Conservation (phyloP, 2,329 filamentous ascomycete species). For the Allantophomopsis lycopodina region DNA sequence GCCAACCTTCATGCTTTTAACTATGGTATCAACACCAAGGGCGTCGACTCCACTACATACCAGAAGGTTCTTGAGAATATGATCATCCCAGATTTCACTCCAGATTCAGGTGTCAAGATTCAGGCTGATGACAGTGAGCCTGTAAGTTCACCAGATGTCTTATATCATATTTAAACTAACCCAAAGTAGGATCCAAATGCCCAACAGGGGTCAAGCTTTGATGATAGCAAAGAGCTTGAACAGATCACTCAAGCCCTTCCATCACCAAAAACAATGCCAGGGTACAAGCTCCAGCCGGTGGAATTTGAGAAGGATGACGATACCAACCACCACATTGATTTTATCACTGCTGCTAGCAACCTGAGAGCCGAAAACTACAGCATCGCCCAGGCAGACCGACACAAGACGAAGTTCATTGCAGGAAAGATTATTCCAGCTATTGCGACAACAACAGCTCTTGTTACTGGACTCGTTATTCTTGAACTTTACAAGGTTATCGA, state of each 20-base stretch:
- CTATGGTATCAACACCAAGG: slow-evolving; percentile 86
- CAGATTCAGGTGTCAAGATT: slow-evolving; percentile 85
- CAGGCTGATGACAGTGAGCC: slow-evolving; percentile 93
- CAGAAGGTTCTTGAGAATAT: slow-evolving; percentile 74
- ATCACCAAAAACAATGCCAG: slow-evolving; percentile 64
- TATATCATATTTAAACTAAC: background rate
- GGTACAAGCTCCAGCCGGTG: slow-evolving; percentile 80
- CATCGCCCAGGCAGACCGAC: slow-evolving; percentile 79
- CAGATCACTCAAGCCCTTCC: slow-evolving; percentile 63
- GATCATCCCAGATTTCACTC: slow-evolving; percentile 90
- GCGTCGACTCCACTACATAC: slow-evolving; percentile 57
- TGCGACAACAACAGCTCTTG: slow-evolving; percentile 89
- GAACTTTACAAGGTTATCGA: slow-evolving; percentile 96
- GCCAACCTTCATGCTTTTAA: slow-evolving; percentile 96
- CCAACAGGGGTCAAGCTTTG: slow-evolving; percentile 34
- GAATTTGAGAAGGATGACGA: slow-evolving; percentile 99
- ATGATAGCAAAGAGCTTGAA: slow-evolving; percentile 65
- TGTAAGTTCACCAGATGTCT: slow-evolving; percentile 26
- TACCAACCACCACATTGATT: slow-evolving; percentile 95
- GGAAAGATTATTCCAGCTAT: slow-evolving; percentile 99
- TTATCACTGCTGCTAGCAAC: slow-evolving; percentile 95
- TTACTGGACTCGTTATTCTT: slow-evolving; percentile 83
- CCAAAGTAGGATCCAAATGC: slow-evolving; percentile 60
- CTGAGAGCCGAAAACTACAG: slow-evolving; percentile 96
- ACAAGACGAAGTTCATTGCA: slow-evolving; percentile 99